Evolutionary conservation across 2,329 filamentous ascomycete genomes (phyloP).

Genomic region (Didymella segeticola): DNA sequence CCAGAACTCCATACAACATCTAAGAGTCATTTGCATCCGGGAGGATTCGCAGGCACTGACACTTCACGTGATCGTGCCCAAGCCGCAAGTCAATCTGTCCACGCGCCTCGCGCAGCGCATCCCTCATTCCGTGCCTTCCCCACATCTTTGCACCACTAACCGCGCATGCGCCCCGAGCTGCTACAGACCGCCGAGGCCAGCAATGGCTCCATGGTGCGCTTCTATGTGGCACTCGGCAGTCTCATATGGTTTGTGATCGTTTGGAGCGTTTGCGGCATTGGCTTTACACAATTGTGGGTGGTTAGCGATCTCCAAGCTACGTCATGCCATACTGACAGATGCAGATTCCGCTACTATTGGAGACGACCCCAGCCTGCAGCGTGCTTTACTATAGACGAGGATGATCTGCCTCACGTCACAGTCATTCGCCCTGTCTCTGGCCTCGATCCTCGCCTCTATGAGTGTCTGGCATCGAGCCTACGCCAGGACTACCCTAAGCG

Average conservation of each 20-base stretch:
- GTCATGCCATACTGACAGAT: conserved; percentile 18
- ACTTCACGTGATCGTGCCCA: conserved; percentile 13
- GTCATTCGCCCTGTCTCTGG: conserved; percentile 94
- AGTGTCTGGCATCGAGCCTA: conserved; percentile 88
- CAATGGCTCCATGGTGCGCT: conserved; percentile 44
- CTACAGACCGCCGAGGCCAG: conserved; percentile 30
- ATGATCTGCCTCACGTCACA: conserved; percentile 78
- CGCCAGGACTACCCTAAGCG: conserved; percentile 78
- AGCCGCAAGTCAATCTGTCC: conserved; percentile 1
- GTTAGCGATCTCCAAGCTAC: background rate
- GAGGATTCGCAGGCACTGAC: background rate
- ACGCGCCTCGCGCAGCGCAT: background rate
- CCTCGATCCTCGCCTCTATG: conserved; percentile 86
- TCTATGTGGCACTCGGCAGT: conserved; percentile 54
- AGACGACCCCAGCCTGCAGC: conserved; percentile 52
- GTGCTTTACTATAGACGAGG: conserved; percentile 47
- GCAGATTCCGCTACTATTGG: conserved; percentile 63
- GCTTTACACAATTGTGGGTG: conserved; percentile 65
- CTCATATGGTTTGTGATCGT: conserved; percentile 65
- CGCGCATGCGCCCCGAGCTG: conserved; percentile 46
- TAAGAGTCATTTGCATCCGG: background rate
- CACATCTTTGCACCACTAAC: conserved; percentile 17
- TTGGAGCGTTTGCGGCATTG: conserved; percentile 63
- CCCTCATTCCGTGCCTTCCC: conserved; percentile 10
- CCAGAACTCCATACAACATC: background rate